phyloP scores from a whole-genome alignment of 176 grass and related monocot genomes.

The Oryza punctata region DNA sequence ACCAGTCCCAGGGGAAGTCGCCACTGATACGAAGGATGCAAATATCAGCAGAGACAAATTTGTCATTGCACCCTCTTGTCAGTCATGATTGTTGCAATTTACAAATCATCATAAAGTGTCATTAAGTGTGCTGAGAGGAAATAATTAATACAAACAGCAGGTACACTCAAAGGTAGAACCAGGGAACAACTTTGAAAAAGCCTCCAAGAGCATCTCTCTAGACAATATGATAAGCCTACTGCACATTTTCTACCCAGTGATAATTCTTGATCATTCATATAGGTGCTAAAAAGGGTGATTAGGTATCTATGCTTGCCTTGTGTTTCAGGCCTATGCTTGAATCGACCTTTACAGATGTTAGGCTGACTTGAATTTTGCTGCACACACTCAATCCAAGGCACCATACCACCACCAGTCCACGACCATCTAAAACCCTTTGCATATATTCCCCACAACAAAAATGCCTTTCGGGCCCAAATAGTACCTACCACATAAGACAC shows the following conservation, averaged over 20 bases:
- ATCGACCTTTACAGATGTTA: constrained; percentile 11
- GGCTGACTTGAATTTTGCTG: constrained; percentile 5
- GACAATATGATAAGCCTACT: constrained; percentile 11
- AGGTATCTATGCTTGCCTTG: constrained; percentile 43
- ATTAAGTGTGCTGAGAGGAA: not conserved
- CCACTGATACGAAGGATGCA: not conserved
- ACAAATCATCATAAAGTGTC: constrained; percentile 3
- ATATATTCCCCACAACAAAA: constrained; percentile 40
- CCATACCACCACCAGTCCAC: not conserved
- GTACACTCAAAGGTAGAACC: constrained; percentile 24
- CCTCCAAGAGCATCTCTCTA: constrained; percentile 11
- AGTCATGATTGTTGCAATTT: constrained; percentile 5
- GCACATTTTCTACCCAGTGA: constrained; percentile 10
- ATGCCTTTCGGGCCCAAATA: constrained; percentile 17
- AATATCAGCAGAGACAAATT: not conserved
- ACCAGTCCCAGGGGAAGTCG: not conserved
- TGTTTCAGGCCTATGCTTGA: constrained; percentile 25
- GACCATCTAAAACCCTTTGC: constrained; percentile 6
- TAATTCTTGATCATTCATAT: not conserved
- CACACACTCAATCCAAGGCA: not conserved
- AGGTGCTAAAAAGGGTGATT: constrained; percentile 27
- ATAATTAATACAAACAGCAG: constrained; percentile 12
- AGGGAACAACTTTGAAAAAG: constrained; percentile 11
- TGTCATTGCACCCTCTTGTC: not conserved
- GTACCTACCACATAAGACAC: constrained; percentile 26